A percentile compares a stretch with the other conserved stretches of the same genome.
phyloP scores from a whole-genome alignment of 805 yeast genomes.

The Candida nemodendra region DNA sequence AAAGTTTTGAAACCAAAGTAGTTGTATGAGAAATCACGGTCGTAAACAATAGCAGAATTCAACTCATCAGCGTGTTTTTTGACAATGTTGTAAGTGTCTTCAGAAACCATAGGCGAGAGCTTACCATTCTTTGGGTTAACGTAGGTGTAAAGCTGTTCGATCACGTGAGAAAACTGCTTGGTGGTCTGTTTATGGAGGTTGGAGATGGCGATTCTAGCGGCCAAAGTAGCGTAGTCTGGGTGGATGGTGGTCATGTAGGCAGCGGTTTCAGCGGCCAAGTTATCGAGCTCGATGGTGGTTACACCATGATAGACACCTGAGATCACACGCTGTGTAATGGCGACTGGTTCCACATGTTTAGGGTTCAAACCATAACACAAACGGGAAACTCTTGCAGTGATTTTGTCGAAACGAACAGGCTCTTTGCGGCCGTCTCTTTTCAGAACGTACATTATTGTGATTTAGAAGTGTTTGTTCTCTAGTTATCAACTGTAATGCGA shows the following conservation, averaged over 20 bases:
- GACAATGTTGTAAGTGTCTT: slow-evolving; percentile 63
- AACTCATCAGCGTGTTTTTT: slow-evolving; percentile 61
- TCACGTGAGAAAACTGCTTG: slow-evolving; percentile 76
- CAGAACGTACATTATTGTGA: slow-evolving; percentile 66
- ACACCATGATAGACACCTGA: slow-evolving; percentile 98
- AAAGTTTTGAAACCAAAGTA: slow-evolving; percentile 62
- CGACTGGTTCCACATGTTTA: slow-evolving; percentile 89
- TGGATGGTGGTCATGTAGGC: slow-evolving; percentile 97
- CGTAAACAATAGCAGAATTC: slow-evolving; percentile 70
- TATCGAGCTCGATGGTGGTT: slow-evolving; percentile 82
- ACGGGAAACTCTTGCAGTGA: slow-evolving; percentile 92
- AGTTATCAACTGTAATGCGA: no score
- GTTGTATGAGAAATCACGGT: slow-evolving; percentile 61
- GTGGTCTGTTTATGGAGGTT: slow-evolving; percentile 94
- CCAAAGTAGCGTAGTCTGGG: slow-evolving; percentile 95
- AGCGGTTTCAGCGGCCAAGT: slow-evolving; percentile 89
- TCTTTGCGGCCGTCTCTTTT: slow-evolving; percentile 95
- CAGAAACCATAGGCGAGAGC: slow-evolving; percentile 68
- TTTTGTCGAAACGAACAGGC: slow-evolving; percentile 93
- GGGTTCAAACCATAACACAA: slow-evolving; percentile 93
- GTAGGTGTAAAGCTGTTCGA: slow-evolving; percentile 70
- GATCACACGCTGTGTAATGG: slow-evolving; percentile 92
- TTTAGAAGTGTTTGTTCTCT: no score
- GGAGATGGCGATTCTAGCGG: slow-evolving; percentile 94
- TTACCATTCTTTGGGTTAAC: slow-evolving; percentile 75